Evolutionary conservation across 257 asterid genomes (phyloP), one percentile per base, ranked within the genome.

Genomic region (Penstemon barbatus): DNA sequence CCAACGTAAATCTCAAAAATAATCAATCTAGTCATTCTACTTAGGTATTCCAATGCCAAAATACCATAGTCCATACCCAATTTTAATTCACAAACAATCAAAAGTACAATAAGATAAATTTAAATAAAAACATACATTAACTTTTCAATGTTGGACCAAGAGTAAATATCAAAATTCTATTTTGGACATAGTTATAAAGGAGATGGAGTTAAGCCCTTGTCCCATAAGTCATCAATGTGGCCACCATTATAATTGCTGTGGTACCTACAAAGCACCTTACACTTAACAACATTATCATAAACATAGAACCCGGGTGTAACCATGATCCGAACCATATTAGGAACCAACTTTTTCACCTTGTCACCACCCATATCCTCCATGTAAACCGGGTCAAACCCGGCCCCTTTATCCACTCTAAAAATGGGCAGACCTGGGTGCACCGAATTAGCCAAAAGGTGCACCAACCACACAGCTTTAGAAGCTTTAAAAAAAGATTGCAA

Each of bases 301-400:
- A 94, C 92, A 46, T 89, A 94, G 75, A 94, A 94, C 58, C 99
- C 99, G 0, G 99, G 99, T 6, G 97, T 81, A 8, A 89, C 95
- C 97, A 91, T 94, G 79, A 94, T 94, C 70, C 96, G 78, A 68
- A 91, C 95, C 70, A 81, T 71, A 25, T 81, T 55, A 0, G 99
- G 97, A 13, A 83, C 83, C 70, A 91, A 82, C 68, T 71, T 89
- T 52, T 66, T 79, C 4, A 87, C 91, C 84, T 79, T 86, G 43
- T 89, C 97, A 4, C 86, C 95, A 3, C 90, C 92, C 87, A 86
- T 91, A 64, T 94, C 97, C 78, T 94, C 99, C 99, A 94, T 94
- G 87, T 94, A 91, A 54, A 87, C 82, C 7, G 95, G 78, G 78
- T 94, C 99, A 15, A 84, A 94, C 41, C 78, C 81, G 49, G 74